Evolutionary conservation across 805 yeast genomes (phyloP).

Genomic region (Spathaspora arborariae): DNA sequence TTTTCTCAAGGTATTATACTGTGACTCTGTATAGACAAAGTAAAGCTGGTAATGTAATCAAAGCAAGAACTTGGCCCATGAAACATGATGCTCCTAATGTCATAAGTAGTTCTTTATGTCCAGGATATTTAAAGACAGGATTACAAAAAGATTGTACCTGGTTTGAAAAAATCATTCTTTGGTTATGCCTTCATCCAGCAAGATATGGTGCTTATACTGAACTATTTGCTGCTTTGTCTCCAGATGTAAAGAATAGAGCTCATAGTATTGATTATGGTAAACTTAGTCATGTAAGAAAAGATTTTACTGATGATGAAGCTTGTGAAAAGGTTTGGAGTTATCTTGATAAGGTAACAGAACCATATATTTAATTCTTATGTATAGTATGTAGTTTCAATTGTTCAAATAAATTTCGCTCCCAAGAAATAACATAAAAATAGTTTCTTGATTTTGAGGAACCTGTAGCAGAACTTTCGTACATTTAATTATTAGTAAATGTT

Average conservation of each 20-base stretch:
- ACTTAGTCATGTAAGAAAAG: slow-evolving; percentile 1
- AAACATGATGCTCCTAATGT: slow-evolving; percentile 24
- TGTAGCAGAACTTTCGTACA: too few relatives aligned
- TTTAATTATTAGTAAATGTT: too few relatives aligned
- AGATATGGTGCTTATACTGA: slow-evolving; percentile 42
- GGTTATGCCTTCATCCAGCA: slow-evolving; percentile 16
- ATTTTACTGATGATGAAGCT: not conserved
- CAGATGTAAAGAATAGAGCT: slow-evolving; percentile 26
- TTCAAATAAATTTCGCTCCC: too few relatives aligned
- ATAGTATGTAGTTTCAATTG: too few relatives aligned
- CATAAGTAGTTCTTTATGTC: slow-evolving; percentile 34
- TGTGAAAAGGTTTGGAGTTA: slow-evolving; percentile 4
- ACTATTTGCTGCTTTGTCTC: slow-evolving; percentile 40
- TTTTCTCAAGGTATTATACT: not conserved
- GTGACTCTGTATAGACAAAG: slow-evolving; percentile 35
- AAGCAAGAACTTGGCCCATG: slow-evolving; percentile 31
- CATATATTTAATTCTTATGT: slow-evolving; percentile 2
- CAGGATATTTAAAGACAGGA: slow-evolving; percentile 36
- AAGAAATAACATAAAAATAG: too few relatives aligned
- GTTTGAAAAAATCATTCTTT: not conserved
- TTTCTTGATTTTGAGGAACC: too few relatives aligned
- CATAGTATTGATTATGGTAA: slow-evolving; percentile 36
- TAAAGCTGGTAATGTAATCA: slow-evolving; percentile 38
- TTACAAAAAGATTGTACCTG: slow-evolving; percentile 19
- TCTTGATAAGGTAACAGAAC: slow-evolving; percentile 3